Base-by-base conservation (phyloP, 257 asterid genomes). In the Haberlea rhodopensis region DNA sequence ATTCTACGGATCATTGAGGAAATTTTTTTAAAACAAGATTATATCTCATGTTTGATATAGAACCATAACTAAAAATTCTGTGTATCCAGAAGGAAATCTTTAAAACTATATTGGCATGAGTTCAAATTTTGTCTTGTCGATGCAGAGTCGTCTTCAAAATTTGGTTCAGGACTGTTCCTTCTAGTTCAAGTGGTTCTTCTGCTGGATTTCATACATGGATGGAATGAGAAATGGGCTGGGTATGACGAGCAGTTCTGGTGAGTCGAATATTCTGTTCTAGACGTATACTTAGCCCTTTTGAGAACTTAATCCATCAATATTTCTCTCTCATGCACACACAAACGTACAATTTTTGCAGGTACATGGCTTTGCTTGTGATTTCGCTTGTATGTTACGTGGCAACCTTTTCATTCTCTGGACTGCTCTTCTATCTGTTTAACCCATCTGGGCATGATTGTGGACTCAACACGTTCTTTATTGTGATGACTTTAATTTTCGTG, bases 221-320 rank as follows among this genome's bases (percentile, higher is more conserved):
- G 97, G 97, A 91, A 91, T 65, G 94, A 86, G 84, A 91, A 83
- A 79, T 91, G 97, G 97, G 97, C 86, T 78, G 95, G 96, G 67
- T 91, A 88, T 45, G 95, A 88, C 56, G 98, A 88, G 77, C 79
- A 88, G 60, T 91, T 91, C 73, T 91, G 98, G 98, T 91, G 37
- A 76, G 86, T 72, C 56, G 18, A 61, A 53, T 15, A 23, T 64
- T 56, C 53, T 60, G 10, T 63, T 51, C 52, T 28, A 37, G 25
- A 52, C 7, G 23, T 61, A 26, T 13, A 26, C 18, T 37, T 5
- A 25, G 52, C 52, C 52, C 11, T 63, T 51, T 66, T 40, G 10
- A 16, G 46, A 56, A 46, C 22, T 60, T 71, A 8, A 60, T 49
- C 15, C 57, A 26, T 43, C 48, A 40, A 8, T 53, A 31, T 19